phyloP scores from a whole-genome alignment of 768 basidiomycete genomes.

The Suillus tomentosus region DNA sequence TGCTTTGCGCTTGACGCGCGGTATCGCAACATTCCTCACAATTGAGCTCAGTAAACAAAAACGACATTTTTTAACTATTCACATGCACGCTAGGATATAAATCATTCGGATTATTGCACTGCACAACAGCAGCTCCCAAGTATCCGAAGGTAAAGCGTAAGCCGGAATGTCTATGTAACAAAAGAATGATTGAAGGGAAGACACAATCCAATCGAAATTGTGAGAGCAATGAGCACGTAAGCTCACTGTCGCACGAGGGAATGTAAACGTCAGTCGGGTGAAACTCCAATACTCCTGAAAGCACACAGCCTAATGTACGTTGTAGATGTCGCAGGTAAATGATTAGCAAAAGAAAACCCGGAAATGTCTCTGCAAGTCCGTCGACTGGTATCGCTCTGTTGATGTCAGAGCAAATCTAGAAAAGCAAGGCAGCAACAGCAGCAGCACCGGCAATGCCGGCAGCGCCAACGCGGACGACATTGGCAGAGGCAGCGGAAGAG shows the following conservation, averaged over 20 bases:
- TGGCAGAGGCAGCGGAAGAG: conserved; percentile 42
- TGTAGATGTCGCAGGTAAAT: conserved; percentile 19
- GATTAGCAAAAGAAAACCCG: conserved; percentile 12
- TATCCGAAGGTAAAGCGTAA: conserved; percentile 19
- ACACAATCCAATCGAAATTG: conserved; percentile 7
- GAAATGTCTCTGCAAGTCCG: conserved; percentile 19
- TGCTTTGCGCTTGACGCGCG: neutral
- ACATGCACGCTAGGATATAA: neutral
- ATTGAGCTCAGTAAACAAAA: neutral
- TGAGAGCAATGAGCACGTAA: conserved; percentile 12
- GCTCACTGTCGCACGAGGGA: neutral
- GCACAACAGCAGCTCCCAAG: conserved; percentile 20
- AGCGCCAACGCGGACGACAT: conserved; percentile 44
- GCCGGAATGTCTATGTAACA: conserved; percentile 4
- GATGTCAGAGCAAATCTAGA: conserved; percentile 25
- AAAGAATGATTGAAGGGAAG: conserved; percentile 5
- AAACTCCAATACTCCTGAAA: conserved; percentile 11
- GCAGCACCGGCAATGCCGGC: conserved; percentile 41
- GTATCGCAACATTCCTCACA: neutral
- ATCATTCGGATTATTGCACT: conserved; percentile 21
- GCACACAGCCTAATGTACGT: conserved; percentile 16
- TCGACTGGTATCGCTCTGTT: conserved; percentile 25
- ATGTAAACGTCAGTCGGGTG: conserved; percentile 7
- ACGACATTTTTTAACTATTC: neutral
- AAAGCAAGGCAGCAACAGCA: conserved; percentile 40